Evolutionary conservation across 148 eudicot species (phyloP).

Genomic region (Rhododendron molle): DNA sequence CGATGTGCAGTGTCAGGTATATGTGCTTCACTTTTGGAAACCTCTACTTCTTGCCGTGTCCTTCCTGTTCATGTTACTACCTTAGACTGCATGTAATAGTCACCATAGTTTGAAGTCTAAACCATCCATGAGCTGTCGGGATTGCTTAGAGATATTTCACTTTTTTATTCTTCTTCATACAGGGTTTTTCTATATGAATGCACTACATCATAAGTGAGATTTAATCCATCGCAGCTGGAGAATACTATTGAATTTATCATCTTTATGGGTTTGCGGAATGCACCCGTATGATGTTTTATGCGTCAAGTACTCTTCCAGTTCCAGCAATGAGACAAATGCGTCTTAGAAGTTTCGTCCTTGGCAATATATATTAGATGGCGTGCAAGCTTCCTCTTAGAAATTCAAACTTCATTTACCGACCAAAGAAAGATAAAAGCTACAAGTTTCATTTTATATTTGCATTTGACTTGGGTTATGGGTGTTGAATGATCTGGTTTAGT

Average conservation of each 20-base stretch:
- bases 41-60: background rate
- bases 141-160: background rate
- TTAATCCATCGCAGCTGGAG: background rate
- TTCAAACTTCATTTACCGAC: background rate
- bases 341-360: background rate
- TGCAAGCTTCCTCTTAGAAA: background rate
- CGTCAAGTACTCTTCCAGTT: background rate
- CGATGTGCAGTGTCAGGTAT: constrained; percentile 83
- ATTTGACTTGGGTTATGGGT: background rate
- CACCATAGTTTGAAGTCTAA: background rate
- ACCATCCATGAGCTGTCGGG: background rate
- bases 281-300: background rate
- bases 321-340: background rate
- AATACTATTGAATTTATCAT: background rate
- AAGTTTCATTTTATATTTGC: background rate
- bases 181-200: background rate
- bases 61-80: background rate
- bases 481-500: background rate
- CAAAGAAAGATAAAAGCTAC: background rate
- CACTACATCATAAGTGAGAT: background rate
- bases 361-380: background rate
- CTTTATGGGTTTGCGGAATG: background rate
- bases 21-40: constrained; percentile 18
- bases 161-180: background rate
- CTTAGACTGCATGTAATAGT: background rate